Evolutionary conservation across 192 early-diverging fungal genomes (phyloP).

Genomic region (Coemansia sp.): DNA sequence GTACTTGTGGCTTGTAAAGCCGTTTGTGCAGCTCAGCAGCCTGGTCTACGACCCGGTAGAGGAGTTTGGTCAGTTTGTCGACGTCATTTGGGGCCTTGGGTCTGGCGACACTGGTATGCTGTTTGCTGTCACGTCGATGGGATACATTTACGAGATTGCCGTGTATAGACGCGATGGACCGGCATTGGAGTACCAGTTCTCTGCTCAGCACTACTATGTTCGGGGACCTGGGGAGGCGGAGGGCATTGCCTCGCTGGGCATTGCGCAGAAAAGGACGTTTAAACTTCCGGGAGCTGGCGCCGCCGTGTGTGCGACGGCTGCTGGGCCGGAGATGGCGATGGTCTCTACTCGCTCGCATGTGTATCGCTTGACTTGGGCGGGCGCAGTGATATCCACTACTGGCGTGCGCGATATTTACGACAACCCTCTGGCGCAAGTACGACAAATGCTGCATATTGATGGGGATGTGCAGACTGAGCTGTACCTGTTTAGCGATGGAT

Average conservation of each 20-base stretch:
- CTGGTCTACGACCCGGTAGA: conserved; percentile 31
- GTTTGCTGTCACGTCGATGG: conserved; percentile 32
- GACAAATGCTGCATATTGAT: conserved; percentile 20
- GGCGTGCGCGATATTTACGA: conserved; percentile 21
- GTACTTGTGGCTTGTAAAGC: conserved; percentile 48
- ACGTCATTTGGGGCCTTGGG: conserved; percentile 32
- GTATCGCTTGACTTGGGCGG: conserved; percentile 35
- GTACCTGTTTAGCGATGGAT: conserved; percentile 35
- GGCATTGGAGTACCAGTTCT: conserved; percentile 45
- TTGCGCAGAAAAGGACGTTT: conserved; percentile 44
- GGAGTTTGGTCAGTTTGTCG: conserved; percentile 46
- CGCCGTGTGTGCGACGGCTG: conserved; percentile 32
- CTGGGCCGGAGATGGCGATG: conserved; percentile 10
- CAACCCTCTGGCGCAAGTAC: conserved; percentile 16
- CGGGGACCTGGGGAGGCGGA: conserved; percentile 51
- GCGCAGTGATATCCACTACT: conserved; percentile 18
- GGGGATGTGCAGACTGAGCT: conserved; percentile 12
- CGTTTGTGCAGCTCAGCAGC: conserved; percentile 47
- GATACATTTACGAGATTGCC: conserved; percentile 40
- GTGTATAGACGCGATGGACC: conserved; percentile 27
- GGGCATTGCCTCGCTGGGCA: conserved; percentile 27
- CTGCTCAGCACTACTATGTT: conserved; percentile 46
- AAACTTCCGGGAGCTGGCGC: conserved; percentile 24
- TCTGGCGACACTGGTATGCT: conserved; percentile 19
- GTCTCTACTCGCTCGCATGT: conserved; percentile 34